Evolutionary conservation across 768 basidiomycete genomes (phyloP).

Genomic region (Trametes gibbosa): DNA sequence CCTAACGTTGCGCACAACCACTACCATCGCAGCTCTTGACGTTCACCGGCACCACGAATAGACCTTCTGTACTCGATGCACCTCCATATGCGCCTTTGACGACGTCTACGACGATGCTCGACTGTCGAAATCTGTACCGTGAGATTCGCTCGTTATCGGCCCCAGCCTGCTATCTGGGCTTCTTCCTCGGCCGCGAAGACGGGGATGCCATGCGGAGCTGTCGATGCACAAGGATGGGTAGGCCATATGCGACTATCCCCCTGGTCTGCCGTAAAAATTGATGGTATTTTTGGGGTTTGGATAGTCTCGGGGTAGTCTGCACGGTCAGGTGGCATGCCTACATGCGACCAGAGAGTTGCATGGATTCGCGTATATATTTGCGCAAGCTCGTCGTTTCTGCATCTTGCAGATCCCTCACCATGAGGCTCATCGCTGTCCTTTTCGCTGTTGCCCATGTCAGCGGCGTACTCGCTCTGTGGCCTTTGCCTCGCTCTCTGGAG

Average conservation of each 20-base stretch:
- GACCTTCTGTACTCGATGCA: not conserved
- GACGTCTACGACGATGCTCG: not conserved
- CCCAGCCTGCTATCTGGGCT: not conserved
- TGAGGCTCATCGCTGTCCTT: constrained; percentile 1
- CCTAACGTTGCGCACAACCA: not conserved
- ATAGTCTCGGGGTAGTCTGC: not conserved
- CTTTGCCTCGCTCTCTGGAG: constrained; percentile 30
- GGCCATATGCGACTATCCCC: not conserved
- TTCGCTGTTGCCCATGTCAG: not conserved
- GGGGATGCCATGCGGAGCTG: not conserved
- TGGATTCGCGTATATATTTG: not conserved
- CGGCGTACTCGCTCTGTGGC: constrained; percentile 31
- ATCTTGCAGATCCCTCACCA: not conserved
- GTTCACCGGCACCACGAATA: no score
- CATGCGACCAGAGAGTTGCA: not conserved
- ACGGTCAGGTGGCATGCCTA: constrained; percentile 4
- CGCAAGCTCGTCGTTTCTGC: not conserved
- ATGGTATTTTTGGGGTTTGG: constrained; percentile 10
- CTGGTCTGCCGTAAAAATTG: not conserved
- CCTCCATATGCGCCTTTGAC: not conserved
- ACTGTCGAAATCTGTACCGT: not conserved
- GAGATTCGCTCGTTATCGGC: not conserved
- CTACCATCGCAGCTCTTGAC: not conserved
- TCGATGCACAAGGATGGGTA: not conserved
- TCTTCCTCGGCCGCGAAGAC: not conserved